Percentiles rank a stretch among this genome's conserved stretches.
Conservation (phyloP, 768 basidiomycete species). For the Amylocystis lapponica region DNA sequence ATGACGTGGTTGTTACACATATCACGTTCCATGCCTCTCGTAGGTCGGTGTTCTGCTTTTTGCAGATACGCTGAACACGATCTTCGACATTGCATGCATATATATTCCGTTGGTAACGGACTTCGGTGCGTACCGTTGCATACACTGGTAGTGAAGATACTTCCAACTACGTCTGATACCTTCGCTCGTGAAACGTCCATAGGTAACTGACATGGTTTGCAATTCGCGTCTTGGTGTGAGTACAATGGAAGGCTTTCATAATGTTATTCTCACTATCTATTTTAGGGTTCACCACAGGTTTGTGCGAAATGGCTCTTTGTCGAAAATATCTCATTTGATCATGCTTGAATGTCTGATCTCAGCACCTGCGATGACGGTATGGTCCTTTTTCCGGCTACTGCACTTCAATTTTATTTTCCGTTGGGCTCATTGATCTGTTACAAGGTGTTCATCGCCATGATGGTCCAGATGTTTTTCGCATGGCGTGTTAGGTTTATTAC, state of each 20-base stretch:
- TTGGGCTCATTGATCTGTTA: no score
- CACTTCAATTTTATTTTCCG: no score
- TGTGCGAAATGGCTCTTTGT: neutral
- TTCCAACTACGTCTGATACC: no score
- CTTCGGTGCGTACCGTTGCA: constrained; percentile 10
- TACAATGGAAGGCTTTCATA: no score
- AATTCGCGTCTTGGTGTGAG: constrained; percentile 6
- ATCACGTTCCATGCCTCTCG: neutral
- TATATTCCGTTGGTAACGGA: constrained; percentile 14
- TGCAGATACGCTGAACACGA: constrained; percentile 15
- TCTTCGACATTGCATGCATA: constrained; percentile 16
- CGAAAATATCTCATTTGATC: neutral
- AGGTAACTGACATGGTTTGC: no score
- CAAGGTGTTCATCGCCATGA: constrained; percentile 18
- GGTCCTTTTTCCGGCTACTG: no score
- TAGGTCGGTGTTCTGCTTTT: constrained; percentile 15
- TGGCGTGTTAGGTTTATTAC: no score
- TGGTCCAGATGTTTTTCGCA: constrained; percentile 9
- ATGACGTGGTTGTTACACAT: neutral
- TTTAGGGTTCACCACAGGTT: constrained; percentile 8
- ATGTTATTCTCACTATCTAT: neutral
- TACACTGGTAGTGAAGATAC: no score
- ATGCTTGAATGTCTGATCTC: neutral
- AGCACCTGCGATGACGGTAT: constrained; percentile 16
- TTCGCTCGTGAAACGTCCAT: no score